Evolutionary conservation across 2,329 filamentous ascomycete genomes (phyloP).

Genomic region (Apiospora koreana): DNA sequence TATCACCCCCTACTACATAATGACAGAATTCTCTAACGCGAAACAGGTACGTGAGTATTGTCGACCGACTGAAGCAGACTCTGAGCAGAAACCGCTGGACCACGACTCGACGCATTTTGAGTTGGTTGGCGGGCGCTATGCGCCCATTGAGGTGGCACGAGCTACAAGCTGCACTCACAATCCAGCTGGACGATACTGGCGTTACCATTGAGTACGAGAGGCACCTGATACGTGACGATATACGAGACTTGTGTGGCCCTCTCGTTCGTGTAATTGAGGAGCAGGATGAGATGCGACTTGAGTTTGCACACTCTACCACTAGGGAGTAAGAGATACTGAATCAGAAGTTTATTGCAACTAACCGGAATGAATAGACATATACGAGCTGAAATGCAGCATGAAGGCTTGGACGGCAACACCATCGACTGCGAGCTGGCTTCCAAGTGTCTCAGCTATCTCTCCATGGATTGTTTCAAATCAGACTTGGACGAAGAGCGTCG

Average conservation of each 20-base stretch:
- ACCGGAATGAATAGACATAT: constrained; percentile 22
- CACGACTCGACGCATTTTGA: constrained; percentile 33
- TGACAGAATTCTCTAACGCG: neutral
- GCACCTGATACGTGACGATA: constrained; percentile 24
- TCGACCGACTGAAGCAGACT: constrained; percentile 23
- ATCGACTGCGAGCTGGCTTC: constrained; percentile 34
- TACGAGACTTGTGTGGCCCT: constrained; percentile 35
- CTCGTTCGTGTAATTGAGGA: constrained; percentile 35
- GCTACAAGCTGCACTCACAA: constrained; percentile 37
- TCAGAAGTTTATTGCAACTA: neutral
- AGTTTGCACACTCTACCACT: constrained; percentile 40
- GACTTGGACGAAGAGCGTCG: constrained; percentile 17
- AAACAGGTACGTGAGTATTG: constrained; percentile 31
- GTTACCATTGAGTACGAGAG: constrained; percentile 24
- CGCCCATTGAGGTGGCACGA: constrained; percentile 43
- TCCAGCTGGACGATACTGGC: constrained; percentile 19
- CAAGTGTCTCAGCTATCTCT: constrained; percentile 37
- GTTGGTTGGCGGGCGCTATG: constrained; percentile 41
- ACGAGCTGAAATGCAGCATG: neutral
- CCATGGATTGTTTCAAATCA: constrained; percentile 32
- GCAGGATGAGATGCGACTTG: constrained; percentile 26
- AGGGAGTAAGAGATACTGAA: constrained; percentile 30
- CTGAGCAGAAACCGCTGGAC: constrained; percentile 22
- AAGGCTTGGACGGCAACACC: constrained; percentile 11
- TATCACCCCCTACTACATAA: neutral